Base-by-base conservation (phyloP, 345 rosid genomes). In the Hibiscus mutabilis region DNA sequence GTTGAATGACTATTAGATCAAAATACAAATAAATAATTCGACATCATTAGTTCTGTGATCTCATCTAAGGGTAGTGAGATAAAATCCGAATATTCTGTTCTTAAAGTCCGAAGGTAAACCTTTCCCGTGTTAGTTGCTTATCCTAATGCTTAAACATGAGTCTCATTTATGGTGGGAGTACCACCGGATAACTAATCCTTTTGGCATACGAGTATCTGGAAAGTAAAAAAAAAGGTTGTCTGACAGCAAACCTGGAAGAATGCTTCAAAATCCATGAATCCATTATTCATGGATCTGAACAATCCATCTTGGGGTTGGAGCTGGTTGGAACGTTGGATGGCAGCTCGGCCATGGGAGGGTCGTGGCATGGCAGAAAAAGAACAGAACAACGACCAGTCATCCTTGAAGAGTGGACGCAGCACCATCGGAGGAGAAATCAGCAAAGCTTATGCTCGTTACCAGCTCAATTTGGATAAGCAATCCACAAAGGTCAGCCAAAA, bases 231-330 rank as follows among this genome's bases (percentile, higher is more conserved):
- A 35, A 19, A 14, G 12, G 11, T 21, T 64, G 64, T 58, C 72
- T 77, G 73, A 74, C 55, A 96, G 99, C 80, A 96, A 91, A 81
- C 87, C 72, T 81, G 87, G 91, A 96, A 92, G 88, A 89, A 91
- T 81, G 76, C 83, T n/a, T 72, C 91, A 3, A 89, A 78, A 79
- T 70, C 85, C 46, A 84, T 77, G 66, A 88, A 81, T 60, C 88
- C 88, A 3, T 79, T 88, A 86, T 92, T 92, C 84, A 87, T 86
- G 90, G 95, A 85, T 83, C 91, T 85, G 1, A 86, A 83, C 80
- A 90, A 91, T 76, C 97, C 91, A 5, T 72, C 88, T 6, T 96
- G 99, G 99, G 97, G 99, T 68, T 96, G 99, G 98, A 91, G 99
- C 80, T 92, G 98, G 98, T 80, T 96, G 80, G 99, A 96, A 74